Conservation (phyloP, 2,329 filamentous ascomycete genomes). For the Hypoxylon sp. region DNA sequence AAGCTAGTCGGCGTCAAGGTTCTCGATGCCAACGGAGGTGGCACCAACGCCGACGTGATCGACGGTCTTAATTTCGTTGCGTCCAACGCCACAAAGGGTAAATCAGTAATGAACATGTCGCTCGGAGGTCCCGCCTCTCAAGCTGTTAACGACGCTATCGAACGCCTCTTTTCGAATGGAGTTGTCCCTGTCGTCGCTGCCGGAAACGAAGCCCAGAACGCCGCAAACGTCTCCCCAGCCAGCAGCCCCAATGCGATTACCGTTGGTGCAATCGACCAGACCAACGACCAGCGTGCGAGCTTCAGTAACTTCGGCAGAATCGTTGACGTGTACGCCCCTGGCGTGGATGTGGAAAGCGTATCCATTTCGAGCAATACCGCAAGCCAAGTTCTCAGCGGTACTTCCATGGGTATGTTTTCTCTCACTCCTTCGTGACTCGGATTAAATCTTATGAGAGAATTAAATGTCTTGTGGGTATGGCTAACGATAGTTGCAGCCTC, state of each 20-base stretch:
- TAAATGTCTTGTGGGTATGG: background rate
- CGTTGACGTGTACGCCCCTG: conserved; percentile 71
- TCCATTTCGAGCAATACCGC: conserved; percentile 66
- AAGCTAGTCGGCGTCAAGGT: conserved; percentile 73
- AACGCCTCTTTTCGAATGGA: conserved; percentile 64
- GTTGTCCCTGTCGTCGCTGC: conserved; percentile 73
- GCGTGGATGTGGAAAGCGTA: conserved; percentile 68
- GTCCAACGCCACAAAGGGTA: conserved; percentile 63
- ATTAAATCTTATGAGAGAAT: background rate
- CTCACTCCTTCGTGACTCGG: background rate
- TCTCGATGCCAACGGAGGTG: conserved; percentile 65
- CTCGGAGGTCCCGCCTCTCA: conserved; percentile 66
- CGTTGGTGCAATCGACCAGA: conserved; percentile 71
- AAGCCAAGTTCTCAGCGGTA: conserved; percentile 65
- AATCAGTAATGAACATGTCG: conserved; percentile 75
- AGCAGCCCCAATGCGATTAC: conserved; percentile 71
- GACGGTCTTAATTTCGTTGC: conserved; percentile 72
- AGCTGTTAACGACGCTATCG: conserved; percentile 70
- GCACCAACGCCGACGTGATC: conserved; percentile 68
- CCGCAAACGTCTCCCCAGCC: conserved; percentile 67
- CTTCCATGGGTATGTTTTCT: conserved; percentile 66
- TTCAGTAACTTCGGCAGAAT: conserved; percentile 72
- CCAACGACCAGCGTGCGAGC: conserved; percentile 62
- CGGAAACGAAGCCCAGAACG: conserved; percentile 70
- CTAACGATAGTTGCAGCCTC: conserved; percentile 64